phyloP scores from a whole-genome alignment of 352 stramenopile genomes.

The Phytopythium montanum region DNA sequence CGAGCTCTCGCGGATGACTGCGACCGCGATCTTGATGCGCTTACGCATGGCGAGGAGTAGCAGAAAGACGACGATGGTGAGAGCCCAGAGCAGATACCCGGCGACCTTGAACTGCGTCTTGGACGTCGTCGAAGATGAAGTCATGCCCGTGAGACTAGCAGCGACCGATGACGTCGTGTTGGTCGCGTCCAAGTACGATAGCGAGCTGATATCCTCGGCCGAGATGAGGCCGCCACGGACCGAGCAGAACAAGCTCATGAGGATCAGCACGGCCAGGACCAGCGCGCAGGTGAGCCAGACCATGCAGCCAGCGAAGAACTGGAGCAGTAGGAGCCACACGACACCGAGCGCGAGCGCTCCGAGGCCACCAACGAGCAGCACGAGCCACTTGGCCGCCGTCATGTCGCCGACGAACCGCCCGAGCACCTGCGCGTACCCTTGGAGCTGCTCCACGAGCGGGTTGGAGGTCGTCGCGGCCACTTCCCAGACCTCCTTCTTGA shows the following conservation, averaged over 20 bases:
- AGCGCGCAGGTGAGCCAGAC: conserved; percentile 79
- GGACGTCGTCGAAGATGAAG: conserved; percentile 17
- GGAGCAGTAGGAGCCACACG: conserved; percentile 71
- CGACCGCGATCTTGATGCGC: conserved; percentile 60
- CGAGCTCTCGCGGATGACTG: conserved; percentile 71
- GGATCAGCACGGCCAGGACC: conserved; percentile 51
- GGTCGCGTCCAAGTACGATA: conserved; percentile 46
- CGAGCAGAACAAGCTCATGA: conserved; percentile 79
- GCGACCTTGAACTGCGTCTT: conserved; percentile 61
- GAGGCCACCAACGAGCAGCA: conserved; percentile 50
- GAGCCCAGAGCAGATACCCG: conserved; percentile 51
- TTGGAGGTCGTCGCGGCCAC: conserved; percentile 49
- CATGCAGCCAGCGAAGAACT: conserved; percentile 70
- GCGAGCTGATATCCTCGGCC: conserved; percentile 20
- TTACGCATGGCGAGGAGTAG: conserved; percentile 68
- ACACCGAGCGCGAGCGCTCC: conserved; percentile 55
- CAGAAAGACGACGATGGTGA: conserved; percentile 45
- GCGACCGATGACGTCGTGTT: conserved; percentile 11
- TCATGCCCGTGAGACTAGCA: background rate
- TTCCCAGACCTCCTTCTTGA: conserved; percentile 62
- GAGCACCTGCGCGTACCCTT: conserved; percentile 53
- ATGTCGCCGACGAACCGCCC: conserved; percentile 77
- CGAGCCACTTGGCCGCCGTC: conserved; percentile 44
- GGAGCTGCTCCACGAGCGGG: conserved; percentile 68
- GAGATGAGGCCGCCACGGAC: conserved; percentile 60